Conservation (phyloP, 1,139 yeast genomes). For the Yamadazyma songkhlaensis region DNA sequence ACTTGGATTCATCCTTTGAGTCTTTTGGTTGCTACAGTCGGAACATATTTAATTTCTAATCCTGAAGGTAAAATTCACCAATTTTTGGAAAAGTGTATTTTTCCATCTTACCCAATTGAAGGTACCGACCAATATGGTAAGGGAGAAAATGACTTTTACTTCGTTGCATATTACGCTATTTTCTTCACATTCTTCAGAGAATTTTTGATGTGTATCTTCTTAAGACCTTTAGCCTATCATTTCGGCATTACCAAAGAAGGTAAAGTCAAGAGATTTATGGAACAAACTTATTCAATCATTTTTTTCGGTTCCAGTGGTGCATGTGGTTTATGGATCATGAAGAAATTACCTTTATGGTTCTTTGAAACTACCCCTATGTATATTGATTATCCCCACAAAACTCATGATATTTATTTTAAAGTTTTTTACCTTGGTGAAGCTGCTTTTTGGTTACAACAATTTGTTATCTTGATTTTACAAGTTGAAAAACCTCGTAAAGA, state of each 20-base stretch:
- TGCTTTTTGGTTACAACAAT: conserved; percentile 96
- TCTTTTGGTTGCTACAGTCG: conserved; percentile 34
- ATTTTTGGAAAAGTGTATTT: conserved; percentile 57
- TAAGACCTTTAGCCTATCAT: conserved; percentile 64
- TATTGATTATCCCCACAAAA: conserved; percentile 75
- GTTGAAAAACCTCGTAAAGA: conserved; percentile 95
- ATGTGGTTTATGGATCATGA: conserved; percentile 86
- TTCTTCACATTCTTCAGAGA: conserved; percentile 91
- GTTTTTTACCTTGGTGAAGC: conserved; percentile 88
- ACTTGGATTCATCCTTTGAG: conserved; percentile 78
- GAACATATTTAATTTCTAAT: conserved; percentile 44
- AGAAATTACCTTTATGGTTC: conserved; percentile 79
- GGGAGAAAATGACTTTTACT: conserved; percentile 78
- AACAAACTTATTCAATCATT: conserved; percentile 81
- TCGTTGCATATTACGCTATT: conserved; percentile 76
- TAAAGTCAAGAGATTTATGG: conserved; percentile 81
- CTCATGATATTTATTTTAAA: conserved; percentile 71
- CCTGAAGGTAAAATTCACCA: conserved; percentile 59
- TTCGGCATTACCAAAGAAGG: conserved; percentile 55
- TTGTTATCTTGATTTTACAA: conserved; percentile 74
- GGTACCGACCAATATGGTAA: conserved; percentile 72
- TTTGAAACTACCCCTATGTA: conserved; percentile 84
- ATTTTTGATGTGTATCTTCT: conserved; percentile 78
- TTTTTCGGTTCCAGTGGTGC: conserved; percentile 85
- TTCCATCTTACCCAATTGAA: conserved; percentile 64